A percentile compares a stretch with the other conserved stretches of the same genome.
phyloP scores from a whole-genome alignment of 2,329 filamentous ascomycete species.

The Aureobasidium vineae region DNA sequence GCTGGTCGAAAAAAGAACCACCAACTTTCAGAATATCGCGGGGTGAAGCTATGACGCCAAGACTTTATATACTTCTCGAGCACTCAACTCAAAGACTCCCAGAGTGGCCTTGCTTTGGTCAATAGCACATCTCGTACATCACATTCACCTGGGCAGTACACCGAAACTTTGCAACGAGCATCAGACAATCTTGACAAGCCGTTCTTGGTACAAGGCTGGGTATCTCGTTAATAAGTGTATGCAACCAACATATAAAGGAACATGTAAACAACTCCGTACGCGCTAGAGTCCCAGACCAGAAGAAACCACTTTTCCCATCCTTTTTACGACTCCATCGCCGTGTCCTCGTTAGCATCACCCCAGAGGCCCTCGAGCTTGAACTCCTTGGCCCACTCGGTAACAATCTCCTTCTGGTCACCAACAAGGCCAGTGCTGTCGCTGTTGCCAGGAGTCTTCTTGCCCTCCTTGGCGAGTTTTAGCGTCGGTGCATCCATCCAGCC shows the following conservation, averaged over 20 bases:
- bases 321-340: constrained; percentile 23
- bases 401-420: constrained; percentile 29
- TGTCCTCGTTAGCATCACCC: constrained; percentile 50
- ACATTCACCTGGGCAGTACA: not conserved
- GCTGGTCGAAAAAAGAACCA: not conserved
- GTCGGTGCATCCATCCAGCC: constrained; percentile 30
- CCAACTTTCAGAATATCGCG: not conserved
- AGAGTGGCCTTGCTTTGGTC: not conserved
- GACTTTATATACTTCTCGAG: not conserved
- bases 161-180: not conserved
- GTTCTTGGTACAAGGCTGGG: constrained; percentile 24
- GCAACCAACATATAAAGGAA: constrained; percentile 19
- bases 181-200: constrained; percentile 15
- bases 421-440: constrained; percentile 23
- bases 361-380: constrained; percentile 73
- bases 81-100: not conserved
- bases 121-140: not conserved
- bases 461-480: constrained; percentile 23
- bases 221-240: constrained; percentile 24
- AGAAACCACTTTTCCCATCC: constrained; percentile 5
- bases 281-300: constrained; percentile 14
- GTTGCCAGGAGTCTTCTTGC: constrained; percentile 14
- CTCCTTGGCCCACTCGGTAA: constrained; percentile 29
- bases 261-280: constrained; percentile 21
- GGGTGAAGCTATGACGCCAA: not conserved